phyloP scores from a whole-genome alignment of 2,329 filamentous ascomycete genomes.

The Coniochaeta sp. region DNA sequence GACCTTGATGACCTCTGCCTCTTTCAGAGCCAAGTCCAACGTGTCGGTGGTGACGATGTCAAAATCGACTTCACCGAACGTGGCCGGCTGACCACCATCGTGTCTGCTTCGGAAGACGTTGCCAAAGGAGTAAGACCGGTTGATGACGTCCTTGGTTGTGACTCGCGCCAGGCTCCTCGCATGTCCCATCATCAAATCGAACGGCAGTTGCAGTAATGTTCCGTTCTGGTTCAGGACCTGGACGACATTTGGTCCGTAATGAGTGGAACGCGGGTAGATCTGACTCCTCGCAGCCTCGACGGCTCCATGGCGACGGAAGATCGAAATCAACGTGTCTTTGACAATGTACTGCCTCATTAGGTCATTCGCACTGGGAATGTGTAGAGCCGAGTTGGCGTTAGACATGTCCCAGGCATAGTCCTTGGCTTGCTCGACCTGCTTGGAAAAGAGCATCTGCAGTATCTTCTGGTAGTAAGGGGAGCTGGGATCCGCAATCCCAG shows the following conservation, averaged over 20 bases:
- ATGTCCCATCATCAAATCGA: constrained; percentile 83
- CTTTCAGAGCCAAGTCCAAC: constrained; percentile 77
- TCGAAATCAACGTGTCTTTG: constrained; percentile 64
- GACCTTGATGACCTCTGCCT: constrained; percentile 91
- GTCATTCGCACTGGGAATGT: constrained; percentile 39
- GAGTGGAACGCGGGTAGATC: constrained; percentile 74
- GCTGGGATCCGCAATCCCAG: constrained; percentile 70
- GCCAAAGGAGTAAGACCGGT: constrained; percentile 81
- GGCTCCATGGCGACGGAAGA: constrained; percentile 86
- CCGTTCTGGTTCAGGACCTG: constrained; percentile 77
- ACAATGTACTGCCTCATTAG: constrained; percentile 66
- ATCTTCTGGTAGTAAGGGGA: constrained; percentile 89
- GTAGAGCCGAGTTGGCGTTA: constrained; percentile 36
- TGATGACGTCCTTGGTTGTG: constrained; percentile 50
- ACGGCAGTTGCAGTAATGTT: constrained; percentile 88
- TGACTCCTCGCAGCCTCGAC: constrained; percentile 69
- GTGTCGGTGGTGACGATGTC: constrained; percentile 85
- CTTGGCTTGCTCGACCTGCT: constrained; percentile 70
- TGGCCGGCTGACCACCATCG: constrained; percentile 73
- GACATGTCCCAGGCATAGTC: constrained; percentile 74
- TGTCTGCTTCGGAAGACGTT: constrained; percentile 76
- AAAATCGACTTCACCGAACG: constrained; percentile 88
- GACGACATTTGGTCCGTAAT: constrained; percentile 70
- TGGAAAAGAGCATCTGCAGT: constrained; percentile 75
- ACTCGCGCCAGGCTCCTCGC: constrained; percentile 76